phyloP scores from a whole-genome alignment of 352 stramenopile species.

The Pythium biforme region DNA sequence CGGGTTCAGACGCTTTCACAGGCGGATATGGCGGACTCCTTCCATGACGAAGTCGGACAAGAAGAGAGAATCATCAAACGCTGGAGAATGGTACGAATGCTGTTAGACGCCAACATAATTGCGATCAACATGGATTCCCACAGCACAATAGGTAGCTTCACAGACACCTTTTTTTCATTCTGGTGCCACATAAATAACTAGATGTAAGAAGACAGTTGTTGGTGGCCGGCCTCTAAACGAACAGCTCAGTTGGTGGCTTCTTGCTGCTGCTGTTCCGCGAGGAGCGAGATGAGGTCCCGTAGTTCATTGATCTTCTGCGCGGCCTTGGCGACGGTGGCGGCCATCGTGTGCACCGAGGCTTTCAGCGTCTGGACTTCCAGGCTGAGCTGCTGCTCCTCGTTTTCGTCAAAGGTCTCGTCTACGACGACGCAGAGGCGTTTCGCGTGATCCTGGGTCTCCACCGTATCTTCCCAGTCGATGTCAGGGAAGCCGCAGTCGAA shows the following conservation, averaged over 20 bases:
- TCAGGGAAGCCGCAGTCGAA: constrained; percentile 1
- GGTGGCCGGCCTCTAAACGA: background rate
- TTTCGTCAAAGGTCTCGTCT: constrained; percentile 9
- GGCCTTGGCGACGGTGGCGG: constrained; percentile 41
- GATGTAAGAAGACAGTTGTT: background rate
- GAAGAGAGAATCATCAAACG: no score
- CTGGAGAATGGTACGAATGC: no score
- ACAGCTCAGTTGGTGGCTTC: constrained; percentile 1
- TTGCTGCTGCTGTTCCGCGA: constrained; percentile 29
- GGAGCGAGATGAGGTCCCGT: constrained; percentile 38
- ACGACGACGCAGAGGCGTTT: constrained; percentile 38
- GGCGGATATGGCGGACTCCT: background rate
- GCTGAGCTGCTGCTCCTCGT: constrained; percentile 21
- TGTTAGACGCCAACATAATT: no score
- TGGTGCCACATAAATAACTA: background rate
- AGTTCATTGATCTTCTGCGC: constrained; percentile 45
- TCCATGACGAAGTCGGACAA: background rate
- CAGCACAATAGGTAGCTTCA: no score
- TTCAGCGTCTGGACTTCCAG: constrained; percentile 42
- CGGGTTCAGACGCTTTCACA: background rate
- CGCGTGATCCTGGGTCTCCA: background rate
- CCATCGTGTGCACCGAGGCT: constrained; percentile 24
- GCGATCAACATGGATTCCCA: no score
- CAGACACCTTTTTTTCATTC: background rate
- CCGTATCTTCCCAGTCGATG: background rate